Percentiles rank a stretch among this genome's conserved stretches.
Conservation (phyloP, 2,329 filamentous ascomycete genomes). For the Trichoderma citrinoviride region DNA sequence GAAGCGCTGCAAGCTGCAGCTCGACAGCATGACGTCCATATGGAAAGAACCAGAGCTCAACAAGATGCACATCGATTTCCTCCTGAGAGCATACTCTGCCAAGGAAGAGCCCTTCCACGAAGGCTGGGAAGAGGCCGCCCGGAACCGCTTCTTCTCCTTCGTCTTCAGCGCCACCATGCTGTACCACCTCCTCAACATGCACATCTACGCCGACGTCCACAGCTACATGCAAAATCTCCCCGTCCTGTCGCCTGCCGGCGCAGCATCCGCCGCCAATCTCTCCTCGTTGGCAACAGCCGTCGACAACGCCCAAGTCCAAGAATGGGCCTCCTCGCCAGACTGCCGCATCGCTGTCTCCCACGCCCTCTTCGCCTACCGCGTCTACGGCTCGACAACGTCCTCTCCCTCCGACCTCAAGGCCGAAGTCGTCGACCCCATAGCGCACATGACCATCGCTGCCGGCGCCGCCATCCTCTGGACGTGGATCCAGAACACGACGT, state of each 20-base stretch:
- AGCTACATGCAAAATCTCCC: conserved; percentile 31
- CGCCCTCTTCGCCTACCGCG: conserved; percentile 34
- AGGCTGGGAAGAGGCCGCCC: conserved; percentile 28
- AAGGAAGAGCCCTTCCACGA: conserved; percentile 29
- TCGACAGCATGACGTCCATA: conserved; percentile 24
- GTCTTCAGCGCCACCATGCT: conserved; percentile 37
- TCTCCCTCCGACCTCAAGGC: neutral
- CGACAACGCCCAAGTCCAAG: conserved; percentile 26
- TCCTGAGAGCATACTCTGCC: conserved; percentile 32
- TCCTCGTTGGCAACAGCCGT: conserved; percentile 18
- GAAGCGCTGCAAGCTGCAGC: conserved; percentile 25
- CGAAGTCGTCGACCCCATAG: conserved; percentile 34
- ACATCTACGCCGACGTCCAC: conserved; percentile 37
- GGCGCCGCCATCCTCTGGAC: conserved; percentile 38
- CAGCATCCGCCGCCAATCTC: conserved; percentile 22
- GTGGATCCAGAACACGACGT: conserved; percentile 33
- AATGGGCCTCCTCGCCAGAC: conserved; percentile 34
- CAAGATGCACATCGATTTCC: conserved; percentile 24
- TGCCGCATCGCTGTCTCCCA: conserved; percentile 36
- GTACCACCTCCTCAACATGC: conserved; percentile 38
- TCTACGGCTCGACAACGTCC: conserved; percentile 26
- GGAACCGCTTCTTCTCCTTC: conserved; percentile 32
- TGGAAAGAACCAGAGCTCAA: conserved; percentile 23
- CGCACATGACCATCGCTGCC: conserved; percentile 34
- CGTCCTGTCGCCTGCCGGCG: conserved; percentile 12